Conservation (phyloP, 352 stramenopile species). For the Pythium dissimile region DNA sequence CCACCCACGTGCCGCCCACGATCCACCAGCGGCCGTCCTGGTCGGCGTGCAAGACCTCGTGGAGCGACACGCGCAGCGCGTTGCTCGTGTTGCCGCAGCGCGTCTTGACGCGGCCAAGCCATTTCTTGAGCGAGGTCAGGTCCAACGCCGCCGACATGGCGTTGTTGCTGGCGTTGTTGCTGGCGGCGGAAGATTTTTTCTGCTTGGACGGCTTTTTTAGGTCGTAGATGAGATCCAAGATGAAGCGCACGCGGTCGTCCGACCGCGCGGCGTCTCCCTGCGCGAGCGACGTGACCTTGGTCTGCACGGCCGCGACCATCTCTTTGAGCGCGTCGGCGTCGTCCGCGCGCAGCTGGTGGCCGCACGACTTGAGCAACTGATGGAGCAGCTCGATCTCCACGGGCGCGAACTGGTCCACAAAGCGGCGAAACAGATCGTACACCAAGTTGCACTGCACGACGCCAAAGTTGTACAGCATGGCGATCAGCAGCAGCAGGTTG, state of each 20-base stretch:
- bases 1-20: constrained; percentile 93
- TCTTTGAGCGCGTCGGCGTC: constrained; percentile 82
- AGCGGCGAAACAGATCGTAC: constrained; percentile 87
- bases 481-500: constrained; percentile 86
- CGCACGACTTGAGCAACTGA: constrained; percentile 77
- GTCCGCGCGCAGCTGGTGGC: constrained; percentile 78
- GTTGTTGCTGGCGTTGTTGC: background rate
- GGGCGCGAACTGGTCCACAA: constrained; percentile 68
- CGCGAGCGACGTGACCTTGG: constrained; percentile 54
- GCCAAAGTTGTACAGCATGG: constrained; percentile 90
- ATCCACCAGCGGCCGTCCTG: constrained; percentile 96
- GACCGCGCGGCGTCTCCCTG: constrained; percentile 15
- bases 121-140: constrained; percentile 87
- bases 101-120: constrained; percentile 94
- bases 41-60: constrained; percentile 73
- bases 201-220: constrained; percentile 95
- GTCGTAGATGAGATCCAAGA: constrained; percentile 95
- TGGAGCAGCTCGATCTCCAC: constrained; percentile 88
- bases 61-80: constrained; percentile 65
- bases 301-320: constrained; percentile 81
- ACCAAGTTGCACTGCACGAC: constrained; percentile 87
- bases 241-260: constrained; percentile 76
- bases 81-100: constrained; percentile 76
- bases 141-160: constrained; percentile 48
- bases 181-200: constrained; percentile 40